A percentile compares a stretch with the other conserved stretches of the same genome.
Conservation (phyloP, 805 yeast genomes). For the Cyberlindnera meyerae region DNA sequence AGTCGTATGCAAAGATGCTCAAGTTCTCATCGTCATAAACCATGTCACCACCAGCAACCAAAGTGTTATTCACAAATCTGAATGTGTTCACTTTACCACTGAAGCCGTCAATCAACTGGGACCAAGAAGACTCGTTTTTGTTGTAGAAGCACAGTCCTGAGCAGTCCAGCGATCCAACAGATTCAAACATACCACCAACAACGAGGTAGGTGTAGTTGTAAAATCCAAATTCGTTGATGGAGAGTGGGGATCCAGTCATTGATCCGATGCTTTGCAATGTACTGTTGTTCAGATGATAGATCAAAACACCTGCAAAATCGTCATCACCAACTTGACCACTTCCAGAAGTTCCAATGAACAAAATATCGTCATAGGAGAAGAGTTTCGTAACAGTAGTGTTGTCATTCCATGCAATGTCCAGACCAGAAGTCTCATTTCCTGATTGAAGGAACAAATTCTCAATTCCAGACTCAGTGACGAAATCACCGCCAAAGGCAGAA, state of each 20-base stretch:
- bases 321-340: constrained; percentile 28
- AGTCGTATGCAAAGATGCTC: constrained; percentile 52
- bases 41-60: constrained; percentile 54
- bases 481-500: constrained; percentile 58
- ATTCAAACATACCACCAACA: constrained; percentile 70
- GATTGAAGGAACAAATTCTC: constrained; percentile 25
- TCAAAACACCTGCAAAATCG: constrained; percentile 40
- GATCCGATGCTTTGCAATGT: constrained; percentile 16
- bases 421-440: constrained; percentile 23
- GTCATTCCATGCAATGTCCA: constrained; percentile 27
- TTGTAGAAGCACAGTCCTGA: constrained; percentile 63
- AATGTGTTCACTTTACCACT: constrained; percentile 55
- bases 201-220: constrained; percentile 39
- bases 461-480: constrained; percentile 28
- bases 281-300: constrained; percentile 44
- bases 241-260: constrained; percentile 26
- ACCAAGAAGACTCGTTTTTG: constrained; percentile 50
- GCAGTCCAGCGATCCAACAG: constrained; percentile 56
- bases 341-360: constrained; percentile 43
- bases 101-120: constrained; percentile 30
- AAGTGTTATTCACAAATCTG: constrained; percentile 38
- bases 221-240: constrained; percentile 34
- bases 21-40: constrained; percentile 31
- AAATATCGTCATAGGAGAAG: constrained; percentile 15
- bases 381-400: constrained; percentile 17